These are phyloP conservation scores for Trapa bicornis DNA, from an alignment of 345 rosid genomes.

Conservation along the genomic window DNA sequence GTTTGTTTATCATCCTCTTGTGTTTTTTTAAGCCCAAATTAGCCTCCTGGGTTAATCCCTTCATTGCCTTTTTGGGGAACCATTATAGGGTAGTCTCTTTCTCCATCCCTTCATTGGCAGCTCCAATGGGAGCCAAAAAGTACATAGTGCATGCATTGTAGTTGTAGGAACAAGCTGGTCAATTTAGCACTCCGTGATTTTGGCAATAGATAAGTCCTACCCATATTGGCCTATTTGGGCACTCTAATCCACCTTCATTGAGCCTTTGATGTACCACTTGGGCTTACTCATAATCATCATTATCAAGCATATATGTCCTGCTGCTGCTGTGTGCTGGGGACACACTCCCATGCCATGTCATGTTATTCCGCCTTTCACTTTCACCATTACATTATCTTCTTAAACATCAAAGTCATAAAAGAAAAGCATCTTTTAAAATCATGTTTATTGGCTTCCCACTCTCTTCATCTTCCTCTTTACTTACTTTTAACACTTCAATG, in stretches of 20 bases:
- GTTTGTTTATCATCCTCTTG: too few species aligned
- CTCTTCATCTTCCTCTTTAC: too few species aligned
- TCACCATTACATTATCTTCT: background rate
- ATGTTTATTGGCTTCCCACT: too few species aligned
- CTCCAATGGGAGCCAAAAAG: background rate
- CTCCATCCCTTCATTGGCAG: background rate
- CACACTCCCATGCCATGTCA: background rate
- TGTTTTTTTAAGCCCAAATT: too few species aligned
- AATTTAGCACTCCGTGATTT: background rate
- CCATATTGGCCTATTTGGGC: background rate
- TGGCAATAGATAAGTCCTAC: background rate
- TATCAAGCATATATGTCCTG: background rate
- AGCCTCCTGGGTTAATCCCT: background rate
- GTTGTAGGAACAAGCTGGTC: background rate
- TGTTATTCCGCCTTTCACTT: slow-evolving; percentile 1
- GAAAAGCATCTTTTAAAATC: too few species aligned
- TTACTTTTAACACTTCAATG: slow-evolving; percentile 1
- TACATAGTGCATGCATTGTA: background rate
- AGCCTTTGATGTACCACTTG: background rate
- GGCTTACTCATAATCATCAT: background rate
- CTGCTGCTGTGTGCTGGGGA: background rate
- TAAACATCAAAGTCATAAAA: background rate
- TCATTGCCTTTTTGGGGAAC: background rate
- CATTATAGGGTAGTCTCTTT: background rate
- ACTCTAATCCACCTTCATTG: background rate